phyloP scores from a whole-genome alignment of 2,329 filamentous ascomycete species.

The Colletotrichum sp. region DNA sequence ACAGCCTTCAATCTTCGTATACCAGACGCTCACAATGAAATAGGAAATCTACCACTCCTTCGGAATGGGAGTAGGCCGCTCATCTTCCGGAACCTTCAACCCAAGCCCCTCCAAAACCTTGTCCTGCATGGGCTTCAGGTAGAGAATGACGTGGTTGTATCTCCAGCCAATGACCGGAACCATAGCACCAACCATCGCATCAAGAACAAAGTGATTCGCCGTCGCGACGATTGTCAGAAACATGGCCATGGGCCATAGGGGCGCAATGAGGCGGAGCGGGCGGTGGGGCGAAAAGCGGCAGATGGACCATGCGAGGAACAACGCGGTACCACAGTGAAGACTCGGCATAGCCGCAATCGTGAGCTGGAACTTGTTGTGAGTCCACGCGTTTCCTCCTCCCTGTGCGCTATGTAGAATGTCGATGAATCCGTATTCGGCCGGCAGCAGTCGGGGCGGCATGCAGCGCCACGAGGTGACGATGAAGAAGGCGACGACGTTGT shows the following conservation, averaged over 20 bases:
- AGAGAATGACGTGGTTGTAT: slow-evolving; percentile 28
- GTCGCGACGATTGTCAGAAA: slow-evolving; percentile 44
- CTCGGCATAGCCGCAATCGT: slow-evolving; percentile 56
- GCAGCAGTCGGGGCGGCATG: slow-evolving; percentile 53
- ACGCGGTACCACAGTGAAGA: slow-evolving; percentile 49
- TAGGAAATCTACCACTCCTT: not conserved
- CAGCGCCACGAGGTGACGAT: slow-evolving; percentile 53
- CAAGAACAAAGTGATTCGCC: slow-evolving; percentile 43
- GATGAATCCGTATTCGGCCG: slow-evolving; percentile 49
- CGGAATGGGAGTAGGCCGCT: not conserved
- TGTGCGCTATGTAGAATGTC: slow-evolving; percentile 45
- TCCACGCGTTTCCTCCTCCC: slow-evolving; percentile 39
- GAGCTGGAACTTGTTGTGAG: slow-evolving; percentile 49
- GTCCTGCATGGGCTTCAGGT: slow-evolving; percentile 32
- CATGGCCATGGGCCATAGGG: slow-evolving; percentile 49
- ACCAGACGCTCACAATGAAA: too few relatives aligned
- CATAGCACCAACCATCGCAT: slow-evolving; percentile 38
- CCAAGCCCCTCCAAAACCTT: slow-evolving; percentile 24
- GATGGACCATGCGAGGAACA: slow-evolving; percentile 39
- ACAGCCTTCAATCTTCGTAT: too few relatives aligned
- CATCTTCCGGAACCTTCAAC: slow-evolving; percentile 10
- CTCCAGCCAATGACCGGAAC: slow-evolving; percentile 40
- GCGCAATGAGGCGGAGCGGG: slow-evolving; percentile 37
- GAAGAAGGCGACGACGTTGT: slow-evolving; percentile 53
- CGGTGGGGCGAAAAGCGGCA: slow-evolving; percentile 45